These are phyloP conservation scores for Crepidotus sp. DNA, from an alignment of 1,284 basidiomycete genomes.

Conservation along the genomic window DNA sequence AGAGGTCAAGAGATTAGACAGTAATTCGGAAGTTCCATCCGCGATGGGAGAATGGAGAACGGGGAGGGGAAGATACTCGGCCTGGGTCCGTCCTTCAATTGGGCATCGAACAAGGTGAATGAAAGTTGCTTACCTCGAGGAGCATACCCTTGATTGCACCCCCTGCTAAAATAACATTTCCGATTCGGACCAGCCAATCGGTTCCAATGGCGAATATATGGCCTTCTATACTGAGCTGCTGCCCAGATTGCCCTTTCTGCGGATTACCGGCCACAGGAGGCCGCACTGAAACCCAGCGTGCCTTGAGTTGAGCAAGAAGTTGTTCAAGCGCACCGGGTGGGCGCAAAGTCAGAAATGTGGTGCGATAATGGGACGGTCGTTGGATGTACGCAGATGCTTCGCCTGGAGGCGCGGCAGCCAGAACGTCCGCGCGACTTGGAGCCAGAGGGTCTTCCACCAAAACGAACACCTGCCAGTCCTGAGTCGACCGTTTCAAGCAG, in stretches of 20 bases:
- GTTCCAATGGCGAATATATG: slow-evolving; percentile 60
- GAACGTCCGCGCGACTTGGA: slow-evolving; percentile 53
- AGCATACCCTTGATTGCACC: slow-evolving; percentile 71
- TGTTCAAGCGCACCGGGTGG: slow-evolving; percentile 64
- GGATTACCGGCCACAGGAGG: slow-evolving; percentile 35
- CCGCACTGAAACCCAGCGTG: slow-evolving; percentile 64
- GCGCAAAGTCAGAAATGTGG: slow-evolving; percentile 62
- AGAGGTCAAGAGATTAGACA: slow-evolving; percentile 64
- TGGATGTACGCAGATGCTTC: slow-evolving; percentile 31
- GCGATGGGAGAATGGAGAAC: slow-evolving; percentile 47
- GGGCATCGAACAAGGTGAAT: slow-evolving; percentile 3
- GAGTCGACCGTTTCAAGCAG: too few relatives aligned
- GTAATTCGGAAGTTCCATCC: slow-evolving; percentile 58
- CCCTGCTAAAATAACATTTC: slow-evolving; percentile 65
- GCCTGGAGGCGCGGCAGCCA: slow-evolving; percentile 34
- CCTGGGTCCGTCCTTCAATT: slow-evolving; percentile 35
- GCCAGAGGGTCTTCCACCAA: slow-evolving; percentile 64
- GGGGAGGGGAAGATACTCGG: slow-evolving; percentile 69
- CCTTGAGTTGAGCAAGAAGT: slow-evolving; percentile 57
- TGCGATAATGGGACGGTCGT: slow-evolving; percentile 59
- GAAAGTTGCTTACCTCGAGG: slow-evolving; percentile 48
- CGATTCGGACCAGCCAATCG: slow-evolving; percentile 73
- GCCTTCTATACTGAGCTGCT: slow-evolving; percentile 63
- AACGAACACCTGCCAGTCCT: slow-evolving; percentile 40
- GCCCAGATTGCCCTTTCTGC: slow-evolving; percentile 44